Evolutionary conservation across 2,329 filamentous ascomycete species (phyloP).

Genomic region (Ploettnerulaceae sp.): DNA sequence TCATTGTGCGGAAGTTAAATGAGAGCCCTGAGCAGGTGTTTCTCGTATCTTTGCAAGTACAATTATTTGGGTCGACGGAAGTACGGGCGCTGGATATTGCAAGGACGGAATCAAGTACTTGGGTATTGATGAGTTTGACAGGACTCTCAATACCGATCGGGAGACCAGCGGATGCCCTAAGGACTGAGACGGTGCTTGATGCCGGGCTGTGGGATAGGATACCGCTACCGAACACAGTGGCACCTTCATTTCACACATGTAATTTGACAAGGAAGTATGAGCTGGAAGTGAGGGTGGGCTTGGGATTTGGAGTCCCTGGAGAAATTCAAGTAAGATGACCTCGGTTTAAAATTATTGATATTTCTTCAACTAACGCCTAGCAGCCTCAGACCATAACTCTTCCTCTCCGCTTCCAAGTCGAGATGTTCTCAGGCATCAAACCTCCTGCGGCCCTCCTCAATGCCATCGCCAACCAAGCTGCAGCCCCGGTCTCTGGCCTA

Average conservation of each 20-base stretch:
- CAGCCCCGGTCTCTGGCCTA: not conserved
- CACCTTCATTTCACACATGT: constrained; percentile 82
- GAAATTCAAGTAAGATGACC: constrained; percentile 32
- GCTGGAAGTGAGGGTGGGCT: constrained; percentile 73
- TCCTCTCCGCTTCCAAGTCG: constrained; percentile 71
- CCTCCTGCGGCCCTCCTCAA: constrained; percentile 73
- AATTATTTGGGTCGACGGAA: constrained; percentile 73
- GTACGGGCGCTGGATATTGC: constrained; percentile 72
- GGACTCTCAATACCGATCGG: constrained; percentile 69
- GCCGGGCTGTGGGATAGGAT: constrained; percentile 66
- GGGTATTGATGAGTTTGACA: constrained; percentile 67
- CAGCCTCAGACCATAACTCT: constrained; percentile 72
- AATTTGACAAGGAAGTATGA: constrained; percentile 81
- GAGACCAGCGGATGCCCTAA: constrained; percentile 51
- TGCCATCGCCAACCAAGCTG: constrained; percentile 44
- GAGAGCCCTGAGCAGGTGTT: constrained; percentile 65
- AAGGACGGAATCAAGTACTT: constrained; percentile 66
- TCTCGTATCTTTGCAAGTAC: constrained; percentile 74
- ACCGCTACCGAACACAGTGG: constrained; percentile 76
- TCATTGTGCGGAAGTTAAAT: constrained; percentile 73
- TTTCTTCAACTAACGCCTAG: constrained; percentile 12
- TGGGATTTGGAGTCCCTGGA: constrained; percentile 64
- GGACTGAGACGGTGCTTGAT: constrained; percentile 66
- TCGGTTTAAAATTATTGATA: not conserved
- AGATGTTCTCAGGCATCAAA: constrained; percentile 82